Evolutionary conservation across 768 basidiomycete genomes (phyloP), one percentile per base, ranked within the genome.

Genomic region (Amanita phalloides): DNA sequence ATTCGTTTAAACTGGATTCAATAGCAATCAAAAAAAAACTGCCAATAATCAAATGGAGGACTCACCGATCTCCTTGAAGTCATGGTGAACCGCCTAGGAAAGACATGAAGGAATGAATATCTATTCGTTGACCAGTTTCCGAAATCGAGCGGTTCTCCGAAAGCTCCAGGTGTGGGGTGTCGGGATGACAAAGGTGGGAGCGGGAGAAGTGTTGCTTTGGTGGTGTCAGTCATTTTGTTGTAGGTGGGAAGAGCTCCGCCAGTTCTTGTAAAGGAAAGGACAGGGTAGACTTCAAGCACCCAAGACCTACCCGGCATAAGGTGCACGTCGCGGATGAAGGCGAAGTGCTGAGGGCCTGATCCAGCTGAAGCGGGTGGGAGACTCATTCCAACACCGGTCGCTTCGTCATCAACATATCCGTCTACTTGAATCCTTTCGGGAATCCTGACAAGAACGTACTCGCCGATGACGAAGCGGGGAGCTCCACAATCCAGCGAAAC

Each of bases 261-360:
- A 6, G 43, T 45, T 11, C 23, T 20, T 3, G 43, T 44, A 8
- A 28, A 45, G 43, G 43, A 45, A 21, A 45, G 43, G 28, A 45
- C 43, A 44, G 43, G 43, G 43, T 44, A 44, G 43, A 44, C 25
- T 13, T 45, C 43, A 45, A 45, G 43, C 13, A 0, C 43, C 1
- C 4, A 28, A 46, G 45, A 33, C 45, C 45, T 21, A 45, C 3
- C 43, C 4, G 43, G 10, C 43, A 5, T 17, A n/a, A 46, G 45
- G 45, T 9, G 32, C 5, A 46, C 30, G 2, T 28, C 25, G 51
- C 57, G 56, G 60, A 45, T 48, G 45, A 46, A 46, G 21, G 45
- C 25, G 11, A 46, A 46, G 45, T 46, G 45, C 17, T 46, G 45
- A 46, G 45, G n/a, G 45, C 45, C 13, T 46, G 45, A 33, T 44